Percentiles rank a stretch among this genome's conserved stretches.
These are phyloP conservation scores for Capsella rubella DNA, from an alignment of 441 rosid species.

Conservation along the genomic window DNA sequence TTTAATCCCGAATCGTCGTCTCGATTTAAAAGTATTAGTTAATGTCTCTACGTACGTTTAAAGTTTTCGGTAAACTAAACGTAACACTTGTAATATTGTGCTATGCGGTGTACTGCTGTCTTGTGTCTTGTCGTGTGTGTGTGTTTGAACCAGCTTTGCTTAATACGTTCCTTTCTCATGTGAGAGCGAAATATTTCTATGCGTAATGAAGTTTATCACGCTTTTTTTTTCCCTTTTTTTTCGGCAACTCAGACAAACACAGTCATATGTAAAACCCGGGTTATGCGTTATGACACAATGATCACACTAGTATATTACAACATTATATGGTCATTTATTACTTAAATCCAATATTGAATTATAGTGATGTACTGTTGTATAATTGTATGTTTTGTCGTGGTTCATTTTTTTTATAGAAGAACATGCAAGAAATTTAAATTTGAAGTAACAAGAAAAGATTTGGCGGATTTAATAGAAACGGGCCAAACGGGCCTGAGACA, in stretches of 20 bases:
- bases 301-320: not conserved
- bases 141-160: slow-evolving; percentile 11
- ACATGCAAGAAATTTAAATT: slow-evolving; percentile 5
- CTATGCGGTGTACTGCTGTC: slow-evolving; percentile 3
- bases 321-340: not conserved
- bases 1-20: slow-evolving; percentile 12
- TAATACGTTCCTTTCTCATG: slow-evolving; percentile 13
- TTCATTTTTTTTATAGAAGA: not conserved
- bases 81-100: slow-evolving; percentile 20
- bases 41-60: slow-evolving; percentile 38
- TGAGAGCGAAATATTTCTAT: not conserved
- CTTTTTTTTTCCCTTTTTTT: not conserved
- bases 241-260: not conserved
- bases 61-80: slow-evolving; percentile 29
- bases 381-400: not conserved
- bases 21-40: slow-evolving; percentile 9
- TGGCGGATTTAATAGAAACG: not conserved
- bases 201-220: slow-evolving; percentile 20
- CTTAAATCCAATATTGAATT: not conserved
- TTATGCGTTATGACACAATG: not conserved
- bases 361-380: not conserved
- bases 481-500: too few species aligned
- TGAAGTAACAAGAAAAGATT: not conserved
- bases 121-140: slow-evolving; percentile 13
- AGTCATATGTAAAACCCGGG: not conserved